Conservation (phyloP, 768 basidiomycete genomes). For the Sporobolomyces phaffii region DNA sequence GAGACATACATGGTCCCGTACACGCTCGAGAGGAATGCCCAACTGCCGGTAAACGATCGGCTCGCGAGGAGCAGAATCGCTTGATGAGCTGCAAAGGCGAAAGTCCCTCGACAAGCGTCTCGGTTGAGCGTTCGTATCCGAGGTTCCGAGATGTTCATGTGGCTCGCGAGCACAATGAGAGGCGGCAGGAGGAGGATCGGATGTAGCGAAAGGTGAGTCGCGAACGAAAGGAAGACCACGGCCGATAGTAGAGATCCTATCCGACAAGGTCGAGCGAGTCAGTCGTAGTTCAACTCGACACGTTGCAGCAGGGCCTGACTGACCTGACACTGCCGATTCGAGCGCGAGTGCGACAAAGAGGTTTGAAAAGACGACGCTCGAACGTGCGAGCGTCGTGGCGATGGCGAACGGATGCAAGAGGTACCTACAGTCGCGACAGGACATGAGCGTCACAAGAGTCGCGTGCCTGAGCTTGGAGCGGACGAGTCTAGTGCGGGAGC, state of each 20-base stretch:
- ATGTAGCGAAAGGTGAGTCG: conserved; percentile 67
- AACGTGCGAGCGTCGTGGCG: conserved; percentile 69
- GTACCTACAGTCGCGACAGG: conserved; percentile 54
- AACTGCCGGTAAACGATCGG: conserved; percentile 24
- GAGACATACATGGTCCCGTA: conserved; percentile 39
- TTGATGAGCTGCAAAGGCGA: conserved; percentile 56
- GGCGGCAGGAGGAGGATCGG: conserved; percentile 64
- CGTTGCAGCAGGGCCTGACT: neutral
- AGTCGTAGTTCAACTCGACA: neutral
- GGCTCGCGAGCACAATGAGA: conserved; percentile 57
- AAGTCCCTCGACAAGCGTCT: conserved; percentile 46
- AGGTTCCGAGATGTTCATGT: no score
- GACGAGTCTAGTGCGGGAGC: no score
- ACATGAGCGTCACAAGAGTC: no score
- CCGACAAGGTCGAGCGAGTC: no score
- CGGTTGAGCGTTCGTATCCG: neutral
- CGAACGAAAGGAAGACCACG: conserved; percentile 63
- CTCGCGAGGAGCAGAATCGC: conserved; percentile 7
- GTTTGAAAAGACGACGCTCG: conserved; percentile 78
- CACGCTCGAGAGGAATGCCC: conserved; percentile 32
- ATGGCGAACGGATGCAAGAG: conserved; percentile 84
- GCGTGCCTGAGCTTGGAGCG: no score
- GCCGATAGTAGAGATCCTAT: conserved; percentile 59
- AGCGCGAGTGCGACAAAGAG: conserved; percentile 55
- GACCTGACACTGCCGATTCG: conserved; percentile 2